Percentiles rank a stretch among this genome's conserved stretches.
phyloP scores from a whole-genome alignment of 139 green algal species.

The Microglena sp. region DNA sequence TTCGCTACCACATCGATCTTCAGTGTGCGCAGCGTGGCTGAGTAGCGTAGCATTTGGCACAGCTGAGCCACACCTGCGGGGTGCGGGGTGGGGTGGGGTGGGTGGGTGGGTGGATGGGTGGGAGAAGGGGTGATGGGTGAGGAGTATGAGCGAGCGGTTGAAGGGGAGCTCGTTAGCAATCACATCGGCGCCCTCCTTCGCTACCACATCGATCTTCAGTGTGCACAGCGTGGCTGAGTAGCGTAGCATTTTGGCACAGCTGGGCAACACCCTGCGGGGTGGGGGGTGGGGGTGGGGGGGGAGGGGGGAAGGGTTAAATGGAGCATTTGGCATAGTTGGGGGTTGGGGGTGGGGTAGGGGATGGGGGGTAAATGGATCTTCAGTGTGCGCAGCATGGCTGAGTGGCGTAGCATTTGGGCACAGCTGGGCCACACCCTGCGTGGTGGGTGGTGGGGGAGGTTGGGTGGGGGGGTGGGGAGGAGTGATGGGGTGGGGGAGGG shows the following conservation, averaged over 20 bases:
- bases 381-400: too few species aligned
- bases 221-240: constrained; percentile 33
- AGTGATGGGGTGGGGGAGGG: too few species aligned
- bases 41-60: not conserved
- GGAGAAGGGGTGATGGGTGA: too few species aligned
- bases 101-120: too few species aligned
- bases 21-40: constrained; percentile 20
- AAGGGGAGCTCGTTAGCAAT: constrained; percentile 32
- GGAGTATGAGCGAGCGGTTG: too few species aligned
- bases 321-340: too few species aligned
- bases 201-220: constrained; percentile 35
- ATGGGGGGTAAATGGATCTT: too few species aligned
- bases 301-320: not conserved
- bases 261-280: constrained; percentile 23
- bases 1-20: constrained; percentile 29
- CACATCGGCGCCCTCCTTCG: constrained; percentile 28
- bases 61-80: not conserved
- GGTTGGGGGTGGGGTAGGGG: too few species aligned
- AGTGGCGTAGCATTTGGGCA: too few species aligned
- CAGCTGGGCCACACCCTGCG: too few species aligned
- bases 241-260: constrained; percentile 36
- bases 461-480: too few species aligned
- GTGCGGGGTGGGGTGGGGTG: not conserved
- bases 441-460: too few species aligned
- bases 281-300: not conserved